These are phyloP conservation scores for Turritis glabra DNA, from an alignment of 345 rosid genomes.

Conservation along the genomic window DNA sequence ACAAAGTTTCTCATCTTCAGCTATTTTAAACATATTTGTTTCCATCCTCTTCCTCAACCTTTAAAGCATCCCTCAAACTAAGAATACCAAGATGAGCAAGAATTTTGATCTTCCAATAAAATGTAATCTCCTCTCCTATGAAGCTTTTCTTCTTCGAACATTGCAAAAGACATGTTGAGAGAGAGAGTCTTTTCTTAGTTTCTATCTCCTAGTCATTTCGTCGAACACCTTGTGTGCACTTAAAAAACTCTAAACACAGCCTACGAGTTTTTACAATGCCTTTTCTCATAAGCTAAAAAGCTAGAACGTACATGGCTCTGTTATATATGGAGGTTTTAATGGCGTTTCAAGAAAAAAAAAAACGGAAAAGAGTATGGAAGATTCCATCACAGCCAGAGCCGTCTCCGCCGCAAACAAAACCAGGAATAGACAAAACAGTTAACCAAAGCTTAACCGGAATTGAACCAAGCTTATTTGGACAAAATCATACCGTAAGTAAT, in stretches of 20 bases:
- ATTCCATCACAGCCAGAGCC: neutral
- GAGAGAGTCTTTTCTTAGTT: too few species aligned
- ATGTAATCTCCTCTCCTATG: neutral
- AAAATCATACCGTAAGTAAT: neutral
- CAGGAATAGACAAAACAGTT: neutral
- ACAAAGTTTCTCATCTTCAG: neutral
- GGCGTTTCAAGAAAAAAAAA: neutral
- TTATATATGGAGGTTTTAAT: too few species aligned
- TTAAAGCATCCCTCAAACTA: neutral
- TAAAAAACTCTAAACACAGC: too few species aligned
- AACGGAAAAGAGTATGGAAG: neutral
- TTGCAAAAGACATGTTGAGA: neutral
- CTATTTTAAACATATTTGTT: neutral
- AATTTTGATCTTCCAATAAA: neutral
- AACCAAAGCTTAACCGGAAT: neutral
- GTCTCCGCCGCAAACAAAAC: neutral
- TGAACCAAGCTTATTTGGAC: neutral
- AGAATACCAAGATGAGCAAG: neutral
- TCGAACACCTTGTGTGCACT: too few species aligned
- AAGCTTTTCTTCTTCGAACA: neutral
- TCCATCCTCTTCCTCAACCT: conserved; percentile 1
- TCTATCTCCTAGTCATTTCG: too few species aligned
- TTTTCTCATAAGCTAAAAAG: too few species aligned
- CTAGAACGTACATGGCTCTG: too few species aligned
- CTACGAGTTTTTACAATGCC: too few species aligned